Conservation (phyloP, 1,284 basidiomycete genomes). For the Malassezia restricta region DNA sequence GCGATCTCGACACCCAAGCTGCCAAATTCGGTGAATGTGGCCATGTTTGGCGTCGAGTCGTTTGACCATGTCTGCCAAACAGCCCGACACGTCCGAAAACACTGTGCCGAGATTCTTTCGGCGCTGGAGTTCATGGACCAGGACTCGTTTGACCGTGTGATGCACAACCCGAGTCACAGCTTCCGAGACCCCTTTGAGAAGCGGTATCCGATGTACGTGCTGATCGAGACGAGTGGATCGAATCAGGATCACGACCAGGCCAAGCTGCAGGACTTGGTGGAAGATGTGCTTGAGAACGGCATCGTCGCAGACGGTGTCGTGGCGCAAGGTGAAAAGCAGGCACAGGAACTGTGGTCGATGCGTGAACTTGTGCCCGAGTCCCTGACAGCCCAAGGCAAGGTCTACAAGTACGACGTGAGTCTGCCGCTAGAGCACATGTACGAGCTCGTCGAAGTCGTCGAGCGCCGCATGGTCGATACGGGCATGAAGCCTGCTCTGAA, state of each 20-base stretch:
- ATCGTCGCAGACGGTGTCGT: constrained; percentile 82
- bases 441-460: constrained; percentile 68
- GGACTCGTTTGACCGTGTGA: constrained; percentile 69
- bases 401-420: constrained; percentile 95
- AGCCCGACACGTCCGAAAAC: constrained; percentile 53
- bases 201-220: constrained; percentile 55
- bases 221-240: constrained; percentile 87
- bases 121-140: constrained; percentile 96
- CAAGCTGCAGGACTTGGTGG: constrained; percentile 77
- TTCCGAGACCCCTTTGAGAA: constrained; percentile 38
- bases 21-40: constrained; percentile 55
- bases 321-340: constrained; percentile 81
- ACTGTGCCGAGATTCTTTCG: constrained; percentile 87
- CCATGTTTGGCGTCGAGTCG: constrained; percentile 52
- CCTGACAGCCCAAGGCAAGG: constrained; percentile 81
- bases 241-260: constrained; percentile 88
- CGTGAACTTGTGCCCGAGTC: constrained; percentile 92
- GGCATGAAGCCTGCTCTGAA: constrained; percentile 59
- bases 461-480: constrained; percentile 60
- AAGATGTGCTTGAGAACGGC: constrained; percentile 63
- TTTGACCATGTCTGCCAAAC: constrained; percentile 53
- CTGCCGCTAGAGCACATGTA: constrained; percentile 82
- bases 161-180: constrained; percentile 52
- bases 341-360: constrained; percentile 77
- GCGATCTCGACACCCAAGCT: constrained; percentile 88